Evolutionary conservation across 2,329 filamentous ascomycete species (phyloP), one percentile per base, ranked within the genome.

Genomic region (Diaporthe vaccinii): DNA sequence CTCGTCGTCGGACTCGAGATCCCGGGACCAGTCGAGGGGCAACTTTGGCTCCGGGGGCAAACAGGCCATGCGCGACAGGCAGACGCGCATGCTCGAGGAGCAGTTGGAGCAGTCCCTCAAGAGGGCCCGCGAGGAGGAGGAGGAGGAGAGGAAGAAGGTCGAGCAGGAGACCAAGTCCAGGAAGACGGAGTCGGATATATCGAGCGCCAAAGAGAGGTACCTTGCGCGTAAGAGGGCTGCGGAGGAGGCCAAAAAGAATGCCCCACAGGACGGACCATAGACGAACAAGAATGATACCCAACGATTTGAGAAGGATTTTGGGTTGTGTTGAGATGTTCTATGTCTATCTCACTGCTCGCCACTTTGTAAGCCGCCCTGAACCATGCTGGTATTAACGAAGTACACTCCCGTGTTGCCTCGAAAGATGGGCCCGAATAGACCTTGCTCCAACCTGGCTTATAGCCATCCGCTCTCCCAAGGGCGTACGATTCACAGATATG

Each of bases 121-220:
- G 86, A 87, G 94, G 72, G 90, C 91, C 55, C 86, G 93, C 15
- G 93, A 95, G 76, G 90, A 93, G 76, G 93, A 93, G 65, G 90
- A 93, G 74, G 91, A 94, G 80, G 89, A 91, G 78, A 85, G 86
- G 78, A 88, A 90, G 77, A 87, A 88, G 81, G 80, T 92, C 28
- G 92, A 94, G 83, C 88, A 91, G 74, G 89, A 90, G 22, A 86
- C 90, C 49, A 97, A 96, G 89, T 94, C 92, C 79, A 89, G 91
- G 80, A 97, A 97, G 89, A 96, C 94, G 1, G 91, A 92, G 67
- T 86, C 87, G 25, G 94, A 96, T 69, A 93, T 96, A 77, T 93
- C 90, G 80, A 93, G 93, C 80, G 94, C 94, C 1, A 94, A 91
- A 83, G 94, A 96, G 84, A 88, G 94, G 78, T 97, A 96, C 83